These are phyloP conservation scores for Diaporthe helianthi DNA, from an alignment of 2,329 filamentous ascomycete species.

Conservation along the genomic window DNA sequence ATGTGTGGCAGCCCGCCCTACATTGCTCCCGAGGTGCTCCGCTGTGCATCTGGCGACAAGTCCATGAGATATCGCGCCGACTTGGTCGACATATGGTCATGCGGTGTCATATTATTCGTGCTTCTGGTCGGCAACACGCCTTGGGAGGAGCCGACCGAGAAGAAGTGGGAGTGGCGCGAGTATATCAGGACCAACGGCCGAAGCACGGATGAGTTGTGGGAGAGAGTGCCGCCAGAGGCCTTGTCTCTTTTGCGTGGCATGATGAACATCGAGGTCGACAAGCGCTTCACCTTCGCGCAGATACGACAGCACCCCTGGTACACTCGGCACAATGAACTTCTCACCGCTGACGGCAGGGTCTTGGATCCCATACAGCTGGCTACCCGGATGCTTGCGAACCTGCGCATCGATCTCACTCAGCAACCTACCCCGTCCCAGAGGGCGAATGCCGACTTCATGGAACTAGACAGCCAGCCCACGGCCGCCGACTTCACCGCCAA, in stretches of 20 bases:
- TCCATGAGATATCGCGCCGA: conserved; percentile 75
- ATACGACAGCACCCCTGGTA: conserved; percentile 96
- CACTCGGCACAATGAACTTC: conserved; percentile 79
- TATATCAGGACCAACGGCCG: conserved; percentile 82
- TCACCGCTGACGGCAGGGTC: conserved; percentile 76
- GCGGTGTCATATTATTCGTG: conserved; percentile 96
- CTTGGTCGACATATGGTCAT: conserved; percentile 93
- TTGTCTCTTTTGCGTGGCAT: conserved; percentile 89
- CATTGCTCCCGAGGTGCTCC: conserved; percentile 90
- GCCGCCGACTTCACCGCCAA: conserved; percentile 48
- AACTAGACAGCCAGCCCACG: conserved; percentile 63
- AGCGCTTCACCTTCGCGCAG: conserved; percentile 84
- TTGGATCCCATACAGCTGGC: conserved; percentile 83
- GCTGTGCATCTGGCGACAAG: conserved; percentile 56
- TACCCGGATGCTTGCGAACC: conserved; percentile 91
- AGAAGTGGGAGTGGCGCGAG: conserved; percentile 90
- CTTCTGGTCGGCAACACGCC: conserved; percentile 95
- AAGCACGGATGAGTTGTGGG: conserved; percentile 86
- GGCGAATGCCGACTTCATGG: conserved; percentile 65
- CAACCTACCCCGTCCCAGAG: conserved; percentile 60
- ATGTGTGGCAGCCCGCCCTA: conserved; percentile 97
- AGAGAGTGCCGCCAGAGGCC: conserved; percentile 74
- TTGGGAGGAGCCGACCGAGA: conserved; percentile 89
- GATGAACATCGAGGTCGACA: conserved; percentile 79
- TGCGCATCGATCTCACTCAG: conserved; percentile 86